Evolutionary conservation across 805 yeast species (phyloP).

Genomic region (Ogataea corticis): DNA sequence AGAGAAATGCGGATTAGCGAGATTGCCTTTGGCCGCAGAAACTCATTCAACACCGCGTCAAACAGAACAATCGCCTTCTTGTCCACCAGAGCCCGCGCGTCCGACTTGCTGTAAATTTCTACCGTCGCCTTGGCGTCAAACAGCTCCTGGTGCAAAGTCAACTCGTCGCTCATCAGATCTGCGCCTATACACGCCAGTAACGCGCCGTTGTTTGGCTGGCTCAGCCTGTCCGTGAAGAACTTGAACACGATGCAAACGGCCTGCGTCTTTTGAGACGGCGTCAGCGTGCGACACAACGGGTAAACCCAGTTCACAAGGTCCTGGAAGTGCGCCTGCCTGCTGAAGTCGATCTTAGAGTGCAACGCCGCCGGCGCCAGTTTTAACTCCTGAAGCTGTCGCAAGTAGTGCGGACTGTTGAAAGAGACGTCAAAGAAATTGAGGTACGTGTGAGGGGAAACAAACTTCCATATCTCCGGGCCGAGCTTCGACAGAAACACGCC

Average conservation of each 20-base stretch:
- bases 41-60: conserved; percentile 22
- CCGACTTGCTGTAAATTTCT: conserved; percentile 44
- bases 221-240: conserved; percentile 41
- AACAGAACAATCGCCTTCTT: conserved; percentile 37
- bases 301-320: conserved; percentile 60
- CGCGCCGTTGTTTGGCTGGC: conserved; percentile 24
- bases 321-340: conserved; percentile 30
- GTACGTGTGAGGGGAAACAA: conserved; percentile 51
- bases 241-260: conserved; percentile 53
- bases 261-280: conserved; percentile 51
- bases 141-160: conserved; percentile 17
- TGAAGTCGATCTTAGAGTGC: conserved; percentile 12
- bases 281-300: conserved; percentile 40
- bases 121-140: conserved; percentile 33
- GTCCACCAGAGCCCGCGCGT: conserved; percentile 50
- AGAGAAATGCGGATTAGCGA: conserved; percentile 22
- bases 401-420: conserved; percentile 52
- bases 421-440: conserved; percentile 61
- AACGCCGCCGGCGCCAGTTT: conserved; percentile 1
- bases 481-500: conserved; percentile 43
- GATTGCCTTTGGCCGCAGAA: conserved; percentile 19
- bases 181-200: conserved; percentile 29
- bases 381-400: conserved; percentile 34
- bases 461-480: conserved; percentile 52
- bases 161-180: conserved; percentile 22